A percentile compares a stretch with the other conserved stretches of the same genome.
Conservation (phyloP, 768 basidiomycete genomes). For the Leccinum barrowsii region DNA sequence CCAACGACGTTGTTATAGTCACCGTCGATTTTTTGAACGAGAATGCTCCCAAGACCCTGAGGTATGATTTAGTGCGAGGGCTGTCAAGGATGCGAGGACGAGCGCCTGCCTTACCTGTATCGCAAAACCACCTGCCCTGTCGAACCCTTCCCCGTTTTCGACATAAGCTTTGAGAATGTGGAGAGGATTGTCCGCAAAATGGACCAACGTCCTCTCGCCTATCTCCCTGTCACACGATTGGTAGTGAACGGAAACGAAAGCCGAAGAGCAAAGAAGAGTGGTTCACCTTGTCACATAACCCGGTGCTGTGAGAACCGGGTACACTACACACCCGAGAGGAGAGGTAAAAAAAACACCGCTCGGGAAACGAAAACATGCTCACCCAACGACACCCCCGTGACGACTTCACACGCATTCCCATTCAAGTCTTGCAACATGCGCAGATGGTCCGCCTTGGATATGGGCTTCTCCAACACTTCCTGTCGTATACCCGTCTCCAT, state of each 20-base stretch:
- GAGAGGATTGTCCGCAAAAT: constrained; percentile 63
- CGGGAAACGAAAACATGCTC: constrained; percentile 18
- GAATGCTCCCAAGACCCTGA: constrained; percentile 78
- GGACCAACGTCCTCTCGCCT: constrained; percentile 77
- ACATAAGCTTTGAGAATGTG: constrained; percentile 74
- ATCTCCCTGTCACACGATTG: constrained; percentile 50
- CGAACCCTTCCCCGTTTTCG: constrained; percentile 78
- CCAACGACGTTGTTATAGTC: constrained; percentile 91
- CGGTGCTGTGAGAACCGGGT: constrained; percentile 69
- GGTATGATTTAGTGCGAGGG: neutral
- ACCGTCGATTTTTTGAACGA: constrained; percentile 84
- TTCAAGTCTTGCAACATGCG: constrained; percentile 88
- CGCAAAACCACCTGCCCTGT: constrained; percentile 92
- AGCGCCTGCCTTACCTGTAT: constrained; percentile 60
- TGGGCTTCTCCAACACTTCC: constrained; percentile 88
- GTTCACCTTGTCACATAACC: constrained; percentile 69
- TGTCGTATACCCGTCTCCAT: constrained; percentile 47
- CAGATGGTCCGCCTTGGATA: constrained; percentile 72
- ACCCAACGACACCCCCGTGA: constrained; percentile 88
- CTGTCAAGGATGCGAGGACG: neutral
- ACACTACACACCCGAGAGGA: constrained; percentile 41
- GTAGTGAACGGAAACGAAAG: neutral
- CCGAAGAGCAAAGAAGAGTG: neutral
- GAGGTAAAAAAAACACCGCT: neutral
- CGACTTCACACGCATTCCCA: constrained; percentile 84